Conservation (phyloP, 768 basidiomycete genomes). For the Mycena amicta region DNA sequence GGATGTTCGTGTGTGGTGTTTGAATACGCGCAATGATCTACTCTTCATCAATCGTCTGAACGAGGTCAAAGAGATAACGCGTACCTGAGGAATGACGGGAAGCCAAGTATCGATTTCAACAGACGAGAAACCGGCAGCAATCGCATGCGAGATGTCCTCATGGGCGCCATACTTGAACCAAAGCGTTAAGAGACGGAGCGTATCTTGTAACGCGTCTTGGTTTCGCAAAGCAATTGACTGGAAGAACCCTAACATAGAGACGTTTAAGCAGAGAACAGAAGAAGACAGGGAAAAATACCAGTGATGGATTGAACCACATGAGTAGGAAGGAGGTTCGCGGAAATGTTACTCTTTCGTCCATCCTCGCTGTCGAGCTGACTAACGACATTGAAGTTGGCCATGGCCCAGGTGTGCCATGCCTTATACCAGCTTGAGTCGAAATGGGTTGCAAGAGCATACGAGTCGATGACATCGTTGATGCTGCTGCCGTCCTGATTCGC, state of each 20-base stretch:
- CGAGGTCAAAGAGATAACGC: conserved; percentile 14
- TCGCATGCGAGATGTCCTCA: conserved; percentile 86
- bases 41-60: not conserved
- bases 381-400: conserved; percentile 95
- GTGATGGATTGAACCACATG: conserved; percentile 92
- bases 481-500: conserved; percentile 43
- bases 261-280: not conserved
- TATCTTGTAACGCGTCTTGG: conserved; percentile 93
- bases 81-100: conserved; percentile 95
- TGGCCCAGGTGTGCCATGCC: conserved; percentile 99
- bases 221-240: conserved; percentile 89
- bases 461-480: conserved; percentile 81
- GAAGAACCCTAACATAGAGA: conserved; percentile 75
- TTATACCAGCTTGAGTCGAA: conserved; percentile 96
- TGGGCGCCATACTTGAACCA: conserved; percentile 99
- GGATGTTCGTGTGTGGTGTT: conserved; percentile 85
- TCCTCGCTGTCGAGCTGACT: conserved; percentile 72
- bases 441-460: conserved; percentile 84
- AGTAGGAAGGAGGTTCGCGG: conserved; percentile 66
- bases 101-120: conserved; percentile 98
- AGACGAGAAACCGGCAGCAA: conserved; percentile 84
- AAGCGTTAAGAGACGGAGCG: conserved; percentile 85
- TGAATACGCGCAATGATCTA: conserved; percentile 99
- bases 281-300: conserved; percentile 45
- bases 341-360: conserved; percentile 54